These are phyloP conservation scores for Lodderomyces margitis DNA, from an alignment of 1,139 yeast genomes.

Conservation along the genomic window DNA sequence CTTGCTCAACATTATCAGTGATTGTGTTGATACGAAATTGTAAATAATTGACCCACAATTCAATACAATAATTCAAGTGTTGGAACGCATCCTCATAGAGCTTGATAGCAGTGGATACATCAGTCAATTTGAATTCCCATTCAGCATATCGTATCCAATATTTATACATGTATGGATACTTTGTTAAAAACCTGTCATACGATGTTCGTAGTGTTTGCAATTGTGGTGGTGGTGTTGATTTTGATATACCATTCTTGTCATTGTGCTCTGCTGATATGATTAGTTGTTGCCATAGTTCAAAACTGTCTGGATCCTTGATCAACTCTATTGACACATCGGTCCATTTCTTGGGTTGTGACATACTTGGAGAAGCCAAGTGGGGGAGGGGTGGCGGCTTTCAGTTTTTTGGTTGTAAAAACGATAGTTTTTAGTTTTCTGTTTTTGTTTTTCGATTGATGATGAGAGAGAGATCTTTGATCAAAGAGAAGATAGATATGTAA, in stretches of 20 bases:
- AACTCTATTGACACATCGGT: slow-evolving; percentile 25
- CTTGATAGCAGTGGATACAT: slow-evolving; percentile 44
- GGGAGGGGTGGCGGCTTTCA: no score
- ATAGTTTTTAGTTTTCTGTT: no score
- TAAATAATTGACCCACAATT: slow-evolving; percentile 73
- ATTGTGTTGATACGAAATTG: slow-evolving; percentile 50
- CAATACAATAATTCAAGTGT: slow-evolving; percentile 53
- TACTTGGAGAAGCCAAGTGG: no score
- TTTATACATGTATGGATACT: slow-evolving; percentile 70
- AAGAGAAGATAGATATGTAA: not conserved
- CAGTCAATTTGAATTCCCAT: slow-evolving; percentile 61
- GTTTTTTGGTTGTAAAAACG: not conserved
- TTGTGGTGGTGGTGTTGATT: slow-evolving; percentile 41
- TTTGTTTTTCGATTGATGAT: not conserved
- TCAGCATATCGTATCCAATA: slow-evolving; percentile 80
- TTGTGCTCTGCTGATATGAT: slow-evolving; percentile 31
- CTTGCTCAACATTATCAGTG: slow-evolving; percentile 26
- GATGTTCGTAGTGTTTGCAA: slow-evolving; percentile 46
- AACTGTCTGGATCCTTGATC: slow-evolving; percentile 43
- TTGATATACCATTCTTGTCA: slow-evolving; percentile 33
- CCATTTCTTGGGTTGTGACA: slow-evolving; percentile 13
- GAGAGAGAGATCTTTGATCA: slow-evolving; percentile 13
- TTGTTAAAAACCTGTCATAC: slow-evolving; percentile 55
- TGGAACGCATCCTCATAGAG: slow-evolving; percentile 57
- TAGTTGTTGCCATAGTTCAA: slow-evolving; percentile 50